phyloP scores from a whole-genome alignment of 1,284 basidiomycete genomes.

The Violaceomyces palustris region DNA sequence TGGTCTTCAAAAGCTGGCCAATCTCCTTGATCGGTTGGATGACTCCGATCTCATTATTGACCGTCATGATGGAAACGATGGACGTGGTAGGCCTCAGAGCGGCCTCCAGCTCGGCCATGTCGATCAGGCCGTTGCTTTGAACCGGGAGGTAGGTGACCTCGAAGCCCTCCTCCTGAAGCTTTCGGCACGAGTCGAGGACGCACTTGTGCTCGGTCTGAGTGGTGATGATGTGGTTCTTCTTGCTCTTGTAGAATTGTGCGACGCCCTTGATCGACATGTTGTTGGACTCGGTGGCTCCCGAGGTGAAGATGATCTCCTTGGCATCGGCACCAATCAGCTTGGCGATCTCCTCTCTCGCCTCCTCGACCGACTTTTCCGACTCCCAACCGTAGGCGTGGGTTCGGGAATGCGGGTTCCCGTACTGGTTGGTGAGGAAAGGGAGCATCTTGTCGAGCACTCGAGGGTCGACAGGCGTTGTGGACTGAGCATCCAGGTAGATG shows the following conservation, averaged over 20 bases:
- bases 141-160: conserved; percentile 97
- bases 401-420: conserved; percentile 94
- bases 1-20: conserved; percentile 65
- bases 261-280: conserved; percentile 98
- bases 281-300: conserved; percentile 95
- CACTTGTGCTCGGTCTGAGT: conserved; percentile 84
- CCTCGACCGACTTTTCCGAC: conserved; percentile 87
- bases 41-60: conserved; percentile 99
- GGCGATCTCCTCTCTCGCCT: conserved; percentile 84
- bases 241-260: conserved; percentile 66
- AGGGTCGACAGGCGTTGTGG: conserved; percentile 95
- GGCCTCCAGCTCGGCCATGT: conserved; percentile 68
- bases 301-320: conserved; percentile 97
- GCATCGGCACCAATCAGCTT: conserved; percentile 85
- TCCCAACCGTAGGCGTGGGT: conserved; percentile 99
- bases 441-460: conserved; percentile 96
- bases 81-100: conserved; percentile 79
- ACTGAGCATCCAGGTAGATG: conserved; percentile 52
- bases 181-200: conserved; percentile 94
- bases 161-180: conserved; percentile 91
- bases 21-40: conserved; percentile 97
- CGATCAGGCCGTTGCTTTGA: conserved; percentile 75
- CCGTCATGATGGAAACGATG: conserved; percentile 92
- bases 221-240: conserved; percentile 59
- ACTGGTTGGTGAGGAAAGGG: conserved; percentile 91